These are phyloP conservation scores for Tolypocladium nubicola DNA, from an alignment of 2,329 filamentous ascomycete genomes.

Conservation along the genomic window DNA sequence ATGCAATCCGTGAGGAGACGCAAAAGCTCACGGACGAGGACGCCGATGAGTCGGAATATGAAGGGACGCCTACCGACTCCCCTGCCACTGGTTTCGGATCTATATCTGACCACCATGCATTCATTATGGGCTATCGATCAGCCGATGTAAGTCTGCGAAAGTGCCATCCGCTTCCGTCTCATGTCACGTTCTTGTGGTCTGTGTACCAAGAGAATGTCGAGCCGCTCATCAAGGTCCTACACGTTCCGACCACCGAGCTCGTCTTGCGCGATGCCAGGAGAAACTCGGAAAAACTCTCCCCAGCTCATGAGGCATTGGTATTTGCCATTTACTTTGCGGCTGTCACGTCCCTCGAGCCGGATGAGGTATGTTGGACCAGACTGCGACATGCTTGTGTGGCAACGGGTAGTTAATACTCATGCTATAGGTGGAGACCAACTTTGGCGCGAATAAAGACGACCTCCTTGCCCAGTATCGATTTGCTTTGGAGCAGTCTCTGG, in stretches of 20 bases:
- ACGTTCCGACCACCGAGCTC: slow-evolving; percentile 55
- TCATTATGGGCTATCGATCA: slow-evolving; percentile 63
- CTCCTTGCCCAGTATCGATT: slow-evolving; percentile 37
- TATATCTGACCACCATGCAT: slow-evolving; percentile 52
- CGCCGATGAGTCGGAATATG: slow-evolving; percentile 45
- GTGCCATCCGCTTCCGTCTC: slow-evolving; percentile 55
- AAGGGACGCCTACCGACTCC: slow-evolving; percentile 41
- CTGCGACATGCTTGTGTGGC: background rate
- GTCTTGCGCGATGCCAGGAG: slow-evolving; percentile 50
- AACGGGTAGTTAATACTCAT: background rate
- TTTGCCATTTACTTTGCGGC: slow-evolving; percentile 52
- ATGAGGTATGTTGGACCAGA: slow-evolving; percentile 33
- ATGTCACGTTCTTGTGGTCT: slow-evolving; percentile 59
- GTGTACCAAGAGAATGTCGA: slow-evolving; percentile 66
- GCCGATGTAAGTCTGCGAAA: slow-evolving; percentile 54
- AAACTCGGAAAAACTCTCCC: slow-evolving; percentile 45
- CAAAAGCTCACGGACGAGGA: slow-evolving; percentile 34
- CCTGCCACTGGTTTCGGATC: slow-evolving; percentile 20
- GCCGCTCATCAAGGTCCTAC: slow-evolving; percentile 59
- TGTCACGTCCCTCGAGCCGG: slow-evolving; percentile 48
- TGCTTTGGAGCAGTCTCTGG: slow-evolving; percentile 45
- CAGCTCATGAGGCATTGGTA: slow-evolving; percentile 49
- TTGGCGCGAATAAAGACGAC: slow-evolving; percentile 32
- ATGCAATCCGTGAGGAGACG: slow-evolving; percentile 37
- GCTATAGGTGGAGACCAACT: slow-evolving; percentile 22